phyloP scores from a whole-genome alignment of 768 basidiomycete genomes.

The Hortiboletus campestris region DNA sequence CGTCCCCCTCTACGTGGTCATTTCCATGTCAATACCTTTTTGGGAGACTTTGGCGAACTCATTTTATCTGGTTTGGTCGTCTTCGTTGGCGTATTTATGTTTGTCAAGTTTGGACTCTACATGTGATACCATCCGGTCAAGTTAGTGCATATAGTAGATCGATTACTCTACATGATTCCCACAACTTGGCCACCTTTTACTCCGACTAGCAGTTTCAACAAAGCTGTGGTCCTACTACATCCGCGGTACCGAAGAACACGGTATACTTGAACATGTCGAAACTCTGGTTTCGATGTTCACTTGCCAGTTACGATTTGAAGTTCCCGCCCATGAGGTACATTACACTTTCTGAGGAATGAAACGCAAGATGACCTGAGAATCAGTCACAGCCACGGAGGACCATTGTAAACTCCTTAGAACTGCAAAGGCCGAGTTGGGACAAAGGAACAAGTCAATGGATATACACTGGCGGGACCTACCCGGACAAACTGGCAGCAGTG shows the following conservation, averaged over 20 bases:
- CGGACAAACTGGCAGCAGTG: too few relatives aligned
- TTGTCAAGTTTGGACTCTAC: conserved; percentile 30
- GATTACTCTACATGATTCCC: neutral
- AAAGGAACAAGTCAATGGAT: too few relatives aligned
- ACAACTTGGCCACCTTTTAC: neutral
- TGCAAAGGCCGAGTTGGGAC: too few relatives aligned
- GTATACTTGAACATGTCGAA: neutral
- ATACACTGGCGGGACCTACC: too few relatives aligned
- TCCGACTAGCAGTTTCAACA: neutral
- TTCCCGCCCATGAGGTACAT: too few relatives aligned
- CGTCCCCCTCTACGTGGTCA: conserved; percentile 40
- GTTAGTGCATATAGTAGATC: neutral
- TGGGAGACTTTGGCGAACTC: conserved; percentile 51
- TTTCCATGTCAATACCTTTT: conserved; percentile 63
- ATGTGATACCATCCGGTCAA: conserved; percentile 18
- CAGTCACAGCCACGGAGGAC: too few relatives aligned
- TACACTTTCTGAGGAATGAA: too few relatives aligned
- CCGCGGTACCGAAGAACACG: too few relatives aligned
- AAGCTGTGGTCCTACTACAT: neutral
- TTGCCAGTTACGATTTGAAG: neutral
- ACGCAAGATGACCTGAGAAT: too few relatives aligned
- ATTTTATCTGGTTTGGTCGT: conserved; percentile 32
- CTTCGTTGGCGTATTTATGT: conserved; percentile 30
- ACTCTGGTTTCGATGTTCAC: neutral
- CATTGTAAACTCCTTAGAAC: too few relatives aligned